Percentiles rank a stretch among this genome's conserved stretches.
These are phyloP conservation scores for Dendrobium huoshanense DNA, from an alignment of 106 monocot species.

Conservation along the genomic window DNA sequence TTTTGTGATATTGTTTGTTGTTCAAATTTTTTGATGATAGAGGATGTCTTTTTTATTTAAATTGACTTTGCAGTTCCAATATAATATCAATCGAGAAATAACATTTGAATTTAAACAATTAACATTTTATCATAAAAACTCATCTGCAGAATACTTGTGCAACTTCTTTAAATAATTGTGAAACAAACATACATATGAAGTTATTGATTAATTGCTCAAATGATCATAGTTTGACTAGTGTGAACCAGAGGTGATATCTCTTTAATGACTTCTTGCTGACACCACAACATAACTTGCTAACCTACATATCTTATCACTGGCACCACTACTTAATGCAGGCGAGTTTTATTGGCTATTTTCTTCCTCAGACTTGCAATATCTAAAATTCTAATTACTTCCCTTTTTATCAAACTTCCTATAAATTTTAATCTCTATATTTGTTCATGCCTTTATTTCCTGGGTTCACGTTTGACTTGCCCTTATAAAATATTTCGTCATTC, in stretches of 20 bases:
- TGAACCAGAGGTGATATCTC: neutral
- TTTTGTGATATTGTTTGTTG: neutral
- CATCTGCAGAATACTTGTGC: neutral
- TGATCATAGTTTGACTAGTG: neutral
- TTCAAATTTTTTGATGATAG: neutral
- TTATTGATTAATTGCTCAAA: neutral
- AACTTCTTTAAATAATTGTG: neutral
- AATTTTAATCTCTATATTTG: neutral
- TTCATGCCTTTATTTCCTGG: neutral
- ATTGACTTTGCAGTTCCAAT: neutral
- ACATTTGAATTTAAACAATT: neutral
- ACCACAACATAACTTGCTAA: neutral
- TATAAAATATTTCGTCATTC: neutral
- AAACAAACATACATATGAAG: neutral
- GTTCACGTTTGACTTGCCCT: neutral
- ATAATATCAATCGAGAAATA: neutral
- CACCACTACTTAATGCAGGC: neutral
- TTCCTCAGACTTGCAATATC: neutral
- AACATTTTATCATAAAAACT: neutral
- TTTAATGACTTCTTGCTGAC: neutral
- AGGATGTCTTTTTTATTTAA: neutral
- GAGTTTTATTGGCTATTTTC: neutral
- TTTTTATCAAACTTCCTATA: neutral
- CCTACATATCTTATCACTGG: neutral
- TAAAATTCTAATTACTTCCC: neutral